Evolutionary conservation across 106 monocot genomes (phyloP), one percentile per base, ranked within the genome.

Genomic region (Acorus gramineus): DNA sequence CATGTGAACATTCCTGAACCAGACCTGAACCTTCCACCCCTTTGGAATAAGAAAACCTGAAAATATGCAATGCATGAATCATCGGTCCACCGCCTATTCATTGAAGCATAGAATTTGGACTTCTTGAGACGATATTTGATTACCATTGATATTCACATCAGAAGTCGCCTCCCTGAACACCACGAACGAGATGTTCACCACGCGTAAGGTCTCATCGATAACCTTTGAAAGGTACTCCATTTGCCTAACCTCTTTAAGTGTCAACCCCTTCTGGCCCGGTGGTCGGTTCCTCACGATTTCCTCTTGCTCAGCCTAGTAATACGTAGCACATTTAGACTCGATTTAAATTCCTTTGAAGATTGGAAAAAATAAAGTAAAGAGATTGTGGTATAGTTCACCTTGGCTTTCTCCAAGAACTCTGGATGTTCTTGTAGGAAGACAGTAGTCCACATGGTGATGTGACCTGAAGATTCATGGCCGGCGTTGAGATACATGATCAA

Each of bases 401-500:
- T 95, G 12, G 95, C 87, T 75, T 78, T 82, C 66, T 71, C 13
- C 47, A 78, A 78, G 61, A 59, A 53, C 49, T 90, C 80, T 4
- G 77, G 90, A 69, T 95, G 65, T 61, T 95, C 78, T 62, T 95
- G 84, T 5, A 95, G 78, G 47, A 86, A 70, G 13, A 82, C 69
- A 8, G 95, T 76, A 43, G 86, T 76, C 95, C 95, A 95, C 95
- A 95, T 87, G 56, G 84, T 85, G 63, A 87, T 87, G 61, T 95
- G 95, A 1, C 82, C 95, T 10, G 95, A 90, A 28, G 95, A 95
- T 72, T 95, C 95, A 69, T 95, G 95, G 9, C 95, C 95, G 14
- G 90, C 95, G 69, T 95, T 95, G 47, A 95, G 86, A 62, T 95
- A 95, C 95, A 95, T 95, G 60, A 90, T 76, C 68, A 95, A 68